A percentile compares a stretch with the other conserved stretches of the same genome.
phyloP scores from a whole-genome alignment of 164 flowering plant genomes.

The Stephania yunnanensis region DNA sequence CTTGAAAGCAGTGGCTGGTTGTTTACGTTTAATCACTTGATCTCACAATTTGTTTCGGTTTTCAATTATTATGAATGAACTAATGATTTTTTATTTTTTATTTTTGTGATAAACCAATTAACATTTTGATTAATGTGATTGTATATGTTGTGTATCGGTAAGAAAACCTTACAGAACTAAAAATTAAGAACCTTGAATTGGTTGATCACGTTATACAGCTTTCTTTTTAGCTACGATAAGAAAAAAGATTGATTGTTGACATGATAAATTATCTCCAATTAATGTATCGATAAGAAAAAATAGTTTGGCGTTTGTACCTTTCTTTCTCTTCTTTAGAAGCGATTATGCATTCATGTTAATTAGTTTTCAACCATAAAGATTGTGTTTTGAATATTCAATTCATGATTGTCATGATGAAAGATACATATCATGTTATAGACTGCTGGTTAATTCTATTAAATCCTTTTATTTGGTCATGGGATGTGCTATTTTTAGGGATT shows the following conservation, averaged over 20 bases:
- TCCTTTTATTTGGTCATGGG: neutral
- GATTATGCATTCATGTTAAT: no score
- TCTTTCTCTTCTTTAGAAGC: no score
- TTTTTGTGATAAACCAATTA: neutral
- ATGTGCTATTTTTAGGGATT: neutral
- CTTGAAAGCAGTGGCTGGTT: neutral
- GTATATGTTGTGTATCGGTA: no score
- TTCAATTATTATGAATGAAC: neutral
- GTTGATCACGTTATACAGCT: no score
- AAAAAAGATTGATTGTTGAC: no score
- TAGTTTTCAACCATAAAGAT: no score
- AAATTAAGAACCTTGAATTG: no score
- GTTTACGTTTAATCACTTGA: neutral
- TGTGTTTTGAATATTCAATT: neutral
- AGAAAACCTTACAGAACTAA: no score
- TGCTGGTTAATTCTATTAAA: neutral
- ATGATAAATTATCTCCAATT: no score
- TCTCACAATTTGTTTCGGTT: neutral
- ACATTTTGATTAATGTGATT: neutral
- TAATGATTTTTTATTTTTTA: neutral
- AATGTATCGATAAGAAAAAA: no score
- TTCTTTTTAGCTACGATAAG: no score
- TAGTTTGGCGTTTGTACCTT: no score
- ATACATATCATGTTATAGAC: neutral
- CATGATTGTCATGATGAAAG: neutral